Base-by-base conservation (phyloP, 1,139 yeast genomes). In the Taphrina betulina region DNA sequence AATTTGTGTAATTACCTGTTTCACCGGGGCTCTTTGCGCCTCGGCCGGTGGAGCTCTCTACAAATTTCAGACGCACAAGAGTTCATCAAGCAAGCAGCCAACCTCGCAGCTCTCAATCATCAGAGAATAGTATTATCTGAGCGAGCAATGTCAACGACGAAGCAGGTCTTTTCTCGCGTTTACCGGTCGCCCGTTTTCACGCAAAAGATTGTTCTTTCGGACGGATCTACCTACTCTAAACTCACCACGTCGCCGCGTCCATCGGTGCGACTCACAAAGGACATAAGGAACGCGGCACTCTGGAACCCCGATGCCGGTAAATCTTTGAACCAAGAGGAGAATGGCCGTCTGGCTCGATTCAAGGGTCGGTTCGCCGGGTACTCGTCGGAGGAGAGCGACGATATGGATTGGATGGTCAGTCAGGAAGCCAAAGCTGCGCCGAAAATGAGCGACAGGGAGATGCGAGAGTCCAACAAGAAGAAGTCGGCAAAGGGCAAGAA, bases 231-330 rank as follows among this genome's bases (percentile, higher is more conserved):
- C 24, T 57, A 29, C 24, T 20, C 48, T 24, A 42, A 44, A 28
- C n/a, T 45, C 24, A 52, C 59, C 16, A 57, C 59, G 5, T 53
- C 59, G 10, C 59, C 59, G 8, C 58, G 53, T 5, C 48, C 57
- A 8, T 26, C 48, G 14, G 23, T 56, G 19, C 31, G 59, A 31
- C 28, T 53, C 35, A 43, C 59, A 14, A 53, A 54, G 17, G 59
- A 57, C 29, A 44, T 46, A 8, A 20, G 59, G 24, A 57, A 57
- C 20, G 55, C 52, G 24, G 59, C 40, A 10, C 34, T 54, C 5
- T 57, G 54, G 48, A 57, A 57, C 38, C 59, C 59, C 2, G 50
- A 37, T 40, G 37, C 44, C 10, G 54, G 54, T 2, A 50, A 50
- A 33, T 36, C 37, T 14, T 22, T 40, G 45, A 44, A 53, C 20